Percentiles rank a stretch among this genome's conserved stretches.
Evolutionary conservation across 257 asterid genomes (phyloP).

Genomic region (Buddleja alternifolia): DNA sequence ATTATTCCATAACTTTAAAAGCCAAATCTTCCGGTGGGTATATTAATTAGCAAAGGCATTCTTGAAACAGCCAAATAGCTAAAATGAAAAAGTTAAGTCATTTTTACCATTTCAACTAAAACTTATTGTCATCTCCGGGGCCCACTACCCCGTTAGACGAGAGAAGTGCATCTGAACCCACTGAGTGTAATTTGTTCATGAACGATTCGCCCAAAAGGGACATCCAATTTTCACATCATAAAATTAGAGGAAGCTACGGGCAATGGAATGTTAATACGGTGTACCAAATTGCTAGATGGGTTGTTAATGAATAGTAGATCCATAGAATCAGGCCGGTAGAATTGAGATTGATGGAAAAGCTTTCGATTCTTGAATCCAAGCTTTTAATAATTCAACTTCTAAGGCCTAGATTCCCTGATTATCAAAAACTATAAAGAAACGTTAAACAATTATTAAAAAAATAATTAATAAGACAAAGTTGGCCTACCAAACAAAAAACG

Average conservation of each 20-base stretch:
- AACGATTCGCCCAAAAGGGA: too few relatives aligned
- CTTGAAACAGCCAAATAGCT: not conserved
- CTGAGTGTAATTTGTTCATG: too few relatives aligned
- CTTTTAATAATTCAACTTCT: not conserved
- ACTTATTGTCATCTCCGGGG: too few relatives aligned
- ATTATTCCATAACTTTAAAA: too few relatives aligned
- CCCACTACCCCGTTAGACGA: too few relatives aligned
- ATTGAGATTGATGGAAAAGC: not conserved
- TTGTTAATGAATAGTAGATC: not conserved
- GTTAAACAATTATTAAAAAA: not conserved
- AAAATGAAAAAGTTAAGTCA: conserved; percentile 1
- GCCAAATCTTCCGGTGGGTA: too few relatives aligned
- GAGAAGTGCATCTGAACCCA: too few relatives aligned
- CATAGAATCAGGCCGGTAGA: not conserved
- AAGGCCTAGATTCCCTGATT: not conserved
- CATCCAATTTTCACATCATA: too few relatives aligned
- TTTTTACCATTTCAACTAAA: conserved; percentile 1
- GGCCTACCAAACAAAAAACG: not conserved
- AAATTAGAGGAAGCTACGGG: not conserved
- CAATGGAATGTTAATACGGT: not conserved
- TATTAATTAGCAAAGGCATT: too few relatives aligned
- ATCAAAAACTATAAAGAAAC: not conserved
- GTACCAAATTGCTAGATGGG: not conserved
- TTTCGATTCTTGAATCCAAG: not conserved
- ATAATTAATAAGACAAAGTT: not conserved